These are phyloP conservation scores for Blumeria graminis DNA, from an alignment of 2,329 filamentous ascomycete species.

Conservation along the genomic window DNA sequence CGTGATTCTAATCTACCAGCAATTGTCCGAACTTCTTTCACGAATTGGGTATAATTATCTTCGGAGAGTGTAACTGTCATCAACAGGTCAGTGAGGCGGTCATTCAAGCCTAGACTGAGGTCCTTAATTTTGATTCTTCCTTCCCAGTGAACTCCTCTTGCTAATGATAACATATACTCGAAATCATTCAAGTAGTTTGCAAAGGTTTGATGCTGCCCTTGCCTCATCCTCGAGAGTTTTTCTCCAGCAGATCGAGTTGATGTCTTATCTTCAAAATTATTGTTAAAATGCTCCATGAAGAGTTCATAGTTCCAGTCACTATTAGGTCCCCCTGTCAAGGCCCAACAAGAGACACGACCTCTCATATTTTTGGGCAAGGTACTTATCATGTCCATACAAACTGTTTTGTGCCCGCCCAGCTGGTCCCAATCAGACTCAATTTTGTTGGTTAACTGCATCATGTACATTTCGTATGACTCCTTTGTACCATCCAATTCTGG, in stretches of 20 bases:
- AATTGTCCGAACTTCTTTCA: too few relatives aligned
- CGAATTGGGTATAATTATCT: too few relatives aligned
- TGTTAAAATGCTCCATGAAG: background rate
- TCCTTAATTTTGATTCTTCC: background rate
- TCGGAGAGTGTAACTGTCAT: too few relatives aligned
- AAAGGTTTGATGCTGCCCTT: background rate
- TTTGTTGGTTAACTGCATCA: background rate
- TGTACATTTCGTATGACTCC: too few relatives aligned
- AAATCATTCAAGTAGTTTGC: background rate
- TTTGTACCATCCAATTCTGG: too few relatives aligned
- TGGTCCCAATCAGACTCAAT: background rate
- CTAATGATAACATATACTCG: background rate
- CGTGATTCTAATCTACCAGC: too few relatives aligned
- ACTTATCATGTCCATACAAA: background rate
- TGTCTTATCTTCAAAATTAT: background rate
- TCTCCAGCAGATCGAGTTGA: background rate
- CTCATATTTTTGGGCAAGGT: background rate
- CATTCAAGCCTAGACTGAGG: background rate
- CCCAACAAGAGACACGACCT: background rate
- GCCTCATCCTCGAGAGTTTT: background rate
- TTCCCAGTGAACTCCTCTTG: background rate
- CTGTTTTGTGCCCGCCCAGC: background rate
- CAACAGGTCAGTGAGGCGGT: conserved; percentile 2
- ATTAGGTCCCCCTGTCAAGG: background rate
- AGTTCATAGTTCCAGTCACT: background rate